Conservation (phyloP, 2,329 filamentous ascomycete genomes). For the Onygenales sp. region DNA sequence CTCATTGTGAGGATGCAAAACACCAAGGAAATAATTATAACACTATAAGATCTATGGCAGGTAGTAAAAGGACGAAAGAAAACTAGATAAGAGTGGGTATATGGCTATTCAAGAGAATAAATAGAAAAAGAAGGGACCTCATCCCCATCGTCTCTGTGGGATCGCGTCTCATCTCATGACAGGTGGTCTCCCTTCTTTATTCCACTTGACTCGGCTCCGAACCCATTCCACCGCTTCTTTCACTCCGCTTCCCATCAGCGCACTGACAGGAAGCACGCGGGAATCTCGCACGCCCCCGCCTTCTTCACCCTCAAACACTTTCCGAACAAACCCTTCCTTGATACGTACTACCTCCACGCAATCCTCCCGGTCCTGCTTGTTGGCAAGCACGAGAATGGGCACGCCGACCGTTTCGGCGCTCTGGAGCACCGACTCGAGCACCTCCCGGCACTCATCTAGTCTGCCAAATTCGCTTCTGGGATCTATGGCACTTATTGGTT, state of each 20-base stretch:
- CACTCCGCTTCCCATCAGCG: constrained; percentile 73
- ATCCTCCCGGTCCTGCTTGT: constrained; percentile 96
- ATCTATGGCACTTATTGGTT: constrained; percentile 27
- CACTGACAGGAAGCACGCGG: constrained; percentile 80
- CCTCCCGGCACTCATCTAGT: constrained; percentile 77
- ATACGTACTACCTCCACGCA: constrained; percentile 96
- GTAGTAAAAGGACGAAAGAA: background rate
- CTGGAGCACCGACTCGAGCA: constrained; percentile 82
- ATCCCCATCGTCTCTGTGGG: background rate
- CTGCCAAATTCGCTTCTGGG: constrained; percentile 38
- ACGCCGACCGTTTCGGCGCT: constrained; percentile 84
- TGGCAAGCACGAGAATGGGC: constrained; percentile 82
- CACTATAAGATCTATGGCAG: background rate
- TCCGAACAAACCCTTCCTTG: constrained; percentile 91
- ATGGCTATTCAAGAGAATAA: background rate
- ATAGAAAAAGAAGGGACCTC: background rate
- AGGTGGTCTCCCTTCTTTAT: constrained; percentile 84
- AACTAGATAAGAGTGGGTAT: background rate
- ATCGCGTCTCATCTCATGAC: constrained; percentile 64
- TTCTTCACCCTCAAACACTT: constrained; percentile 91
- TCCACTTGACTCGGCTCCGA: constrained; percentile 85
- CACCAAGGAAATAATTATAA: too few species aligned
- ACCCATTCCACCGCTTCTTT: constrained; percentile 97
- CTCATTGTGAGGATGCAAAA: too few species aligned
- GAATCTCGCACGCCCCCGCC: constrained; percentile 79